Evolutionary conservation across 1,139 yeast species (phyloP), one percentile per base, ranked within the genome.

Genomic region (Eremothecium sinecaudum): DNA sequence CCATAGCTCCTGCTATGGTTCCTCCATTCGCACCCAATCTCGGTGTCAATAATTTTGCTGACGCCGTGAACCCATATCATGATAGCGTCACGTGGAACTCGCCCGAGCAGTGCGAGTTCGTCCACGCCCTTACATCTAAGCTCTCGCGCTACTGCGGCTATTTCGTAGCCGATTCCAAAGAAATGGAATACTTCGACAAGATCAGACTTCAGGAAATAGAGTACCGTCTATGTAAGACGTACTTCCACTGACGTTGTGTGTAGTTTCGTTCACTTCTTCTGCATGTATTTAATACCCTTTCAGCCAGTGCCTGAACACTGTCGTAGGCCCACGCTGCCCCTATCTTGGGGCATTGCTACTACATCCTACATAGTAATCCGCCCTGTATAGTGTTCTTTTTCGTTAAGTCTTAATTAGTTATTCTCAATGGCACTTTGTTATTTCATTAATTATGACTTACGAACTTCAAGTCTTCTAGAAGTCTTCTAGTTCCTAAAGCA

Each of bases 201-300:
- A 49, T 53, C 15, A 43, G 59, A 18, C 48, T 51, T 30, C 59
- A 54, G 38, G 59, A 54, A 38, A 51, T 54, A 14, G 47, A 52
- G n/a, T 53, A 51, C 39, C 48, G 52, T 32, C 49, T 54, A 29
- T 50, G 56, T 26, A 54, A 51, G 33, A 51, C 58, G 4, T 50
- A 53, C 31, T 45, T 48, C 35, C 47, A 30, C 33, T 11, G 14
- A 31, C 18, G 14, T 8, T 19, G 7, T 19, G 10, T 19, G 7
- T 8, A 10, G 10, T 19, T 10, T 10, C 21, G 7, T 19, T 19
- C 21, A 19, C 21, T 19, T 19, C 21, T 19, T 19, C 10, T 19
- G 10, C 21, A 10, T 19, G 21, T 19, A 19, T 19, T 19, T 8
- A 7, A 19, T 8, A 8, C 9, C 21, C 10, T 19, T 19, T 19